Base-by-base conservation (phyloP, 2,329 filamentous ascomycete genomes). In the Diaporthe nobilis region DNA sequence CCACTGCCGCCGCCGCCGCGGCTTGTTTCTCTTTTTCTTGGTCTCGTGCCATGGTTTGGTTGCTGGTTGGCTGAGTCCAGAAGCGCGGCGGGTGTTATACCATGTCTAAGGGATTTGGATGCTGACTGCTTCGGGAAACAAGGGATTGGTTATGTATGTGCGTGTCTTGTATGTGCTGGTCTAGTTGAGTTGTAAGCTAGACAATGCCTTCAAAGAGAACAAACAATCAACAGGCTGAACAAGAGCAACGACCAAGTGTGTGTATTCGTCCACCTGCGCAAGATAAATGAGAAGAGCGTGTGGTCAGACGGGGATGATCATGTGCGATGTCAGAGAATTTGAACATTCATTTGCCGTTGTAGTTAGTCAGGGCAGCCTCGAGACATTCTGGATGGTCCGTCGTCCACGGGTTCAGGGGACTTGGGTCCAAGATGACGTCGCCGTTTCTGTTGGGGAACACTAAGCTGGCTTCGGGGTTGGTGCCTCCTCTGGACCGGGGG, bases 11-110 rank as follows among this genome's bases (percentile, higher is more conserved):
- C 22, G 67, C 34, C 57, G 72, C 31, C 8, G 61, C 71, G 15
- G 70, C 25, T 20, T 28, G 25, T 42, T 53, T 65, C 44, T 51
- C 42, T 31, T 39, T 10, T 37, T 51, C 42, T 37, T 25, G 13
- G 37, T 25, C 57, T 47, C n/a, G 49, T 13, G 58, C 34, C 61
- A 53, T 39, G n/a, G 20, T 17, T 72, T 28, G 25, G 9, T 42
- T 37, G 39, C 55, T 75, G 68, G 57, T 57, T 28, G 53, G 51
- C 37, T 75, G 61, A 57, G 67, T 72, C 47, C 67, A 72, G 34
- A 61, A 44, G 37, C 57, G 39, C 13, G 13, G 61, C 42, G 34
- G 37, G 39, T 9, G 57, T 51, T 20, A 63, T 47, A 44, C 71
- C 73, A 75, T 75, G 57, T 72, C 73, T 55, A 37, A 57, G 31